phyloP scores from a whole-genome alignment of 768 basidiomycete species.

The Dacryopinax spathularia region DNA sequence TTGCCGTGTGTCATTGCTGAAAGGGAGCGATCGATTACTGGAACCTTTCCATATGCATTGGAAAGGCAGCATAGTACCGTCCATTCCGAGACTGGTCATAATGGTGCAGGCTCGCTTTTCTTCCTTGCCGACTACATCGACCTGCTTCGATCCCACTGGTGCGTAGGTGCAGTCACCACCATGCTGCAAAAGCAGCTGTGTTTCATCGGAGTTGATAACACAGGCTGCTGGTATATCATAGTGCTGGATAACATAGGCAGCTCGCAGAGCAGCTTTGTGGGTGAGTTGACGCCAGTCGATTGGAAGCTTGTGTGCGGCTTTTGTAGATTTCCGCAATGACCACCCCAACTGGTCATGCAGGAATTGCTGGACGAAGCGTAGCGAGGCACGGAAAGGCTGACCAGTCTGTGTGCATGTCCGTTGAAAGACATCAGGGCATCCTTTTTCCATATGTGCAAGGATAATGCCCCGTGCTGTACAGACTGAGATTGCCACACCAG shows the following conservation, averaged over 20 bases:
- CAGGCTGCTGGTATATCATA: slow-evolving; percentile 16
- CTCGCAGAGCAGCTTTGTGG: slow-evolving; percentile 14
- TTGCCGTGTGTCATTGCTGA: neutral
- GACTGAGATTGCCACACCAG: slow-evolving; percentile 12
- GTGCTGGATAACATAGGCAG: slow-evolving; percentile 12
- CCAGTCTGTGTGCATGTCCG: neutral
- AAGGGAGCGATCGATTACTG: slow-evolving; percentile 14
- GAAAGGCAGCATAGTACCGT: slow-evolving; percentile 22
- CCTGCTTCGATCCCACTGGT: slow-evolving; percentile 16
- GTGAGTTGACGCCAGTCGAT: slow-evolving; percentile 8
- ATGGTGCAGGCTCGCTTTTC: slow-evolving; percentile 24
- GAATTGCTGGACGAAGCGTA: slow-evolving; percentile 4
- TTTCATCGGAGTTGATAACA: slow-evolving; percentile 19
- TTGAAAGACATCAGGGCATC: slow-evolving; percentile 2
- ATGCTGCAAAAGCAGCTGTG: slow-evolving; percentile 12
- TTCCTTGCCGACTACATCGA: slow-evolving; percentile 19
- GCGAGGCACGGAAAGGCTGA: neutral
- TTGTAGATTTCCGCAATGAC: slow-evolving; percentile 13
- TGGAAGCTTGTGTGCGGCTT: slow-evolving; percentile 15
- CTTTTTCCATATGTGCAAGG: slow-evolving; percentile 10
- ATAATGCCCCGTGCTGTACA: slow-evolving; percentile 14
- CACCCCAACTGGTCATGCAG: slow-evolving; percentile 16
- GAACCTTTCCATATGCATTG: slow-evolving; percentile 22
- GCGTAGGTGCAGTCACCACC: slow-evolving; percentile 14
- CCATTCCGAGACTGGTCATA: slow-evolving; percentile 16